phyloP scores from a whole-genome alignment of 2,329 filamentous ascomycete genomes.

The Ophiostoma tasmaniense region DNA sequence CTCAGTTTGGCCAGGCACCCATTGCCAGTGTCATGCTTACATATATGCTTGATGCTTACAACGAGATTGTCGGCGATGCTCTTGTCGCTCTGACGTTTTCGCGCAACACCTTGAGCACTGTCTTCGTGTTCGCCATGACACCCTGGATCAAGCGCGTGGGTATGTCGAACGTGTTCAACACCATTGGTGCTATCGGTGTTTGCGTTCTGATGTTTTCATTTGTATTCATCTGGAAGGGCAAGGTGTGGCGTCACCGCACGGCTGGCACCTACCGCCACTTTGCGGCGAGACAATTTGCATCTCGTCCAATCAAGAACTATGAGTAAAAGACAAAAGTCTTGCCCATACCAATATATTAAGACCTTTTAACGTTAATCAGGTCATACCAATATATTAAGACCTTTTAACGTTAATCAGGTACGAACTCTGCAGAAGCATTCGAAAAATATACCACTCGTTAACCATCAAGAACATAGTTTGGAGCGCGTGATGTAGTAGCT shows the following conservation, averaged over 20 bases:
- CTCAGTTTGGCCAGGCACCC: slow-evolving; percentile 16
- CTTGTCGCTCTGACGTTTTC: slow-evolving; percentile 19
- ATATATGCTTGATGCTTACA: slow-evolving; percentile 19
- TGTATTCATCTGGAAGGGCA: slow-evolving; percentile 19
- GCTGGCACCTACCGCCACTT: slow-evolving; percentile 13
- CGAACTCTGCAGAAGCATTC: background rate
- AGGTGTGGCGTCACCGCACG: slow-evolving; percentile 10
- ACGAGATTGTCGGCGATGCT: slow-evolving; percentile 17
- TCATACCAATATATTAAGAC: too few species aligned
- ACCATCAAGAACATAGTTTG: too few species aligned
- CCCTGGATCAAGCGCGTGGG: slow-evolving; percentile 14
- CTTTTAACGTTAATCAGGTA: background rate
- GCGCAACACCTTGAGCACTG: slow-evolving; percentile 13
- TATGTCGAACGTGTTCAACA: slow-evolving; percentile 18
- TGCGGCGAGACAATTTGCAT: slow-evolving; percentile 13
- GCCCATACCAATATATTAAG: background rate
- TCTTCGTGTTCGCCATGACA: slow-evolving; percentile 18
- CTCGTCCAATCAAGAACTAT: slow-evolving; percentile 15
- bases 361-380: background rate
- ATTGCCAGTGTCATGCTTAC: slow-evolving; percentile 17
- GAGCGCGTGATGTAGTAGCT: too few species aligned
- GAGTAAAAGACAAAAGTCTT: background rate
- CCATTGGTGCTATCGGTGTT: slow-evolving; percentile 16
- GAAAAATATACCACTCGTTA: background rate
- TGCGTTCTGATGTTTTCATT: slow-evolving; percentile 13